These are phyloP conservation scores for Endotrypanum monterogeii DNA, from an alignment of 208 protist genomes.

Conservation along the genomic window DNA sequence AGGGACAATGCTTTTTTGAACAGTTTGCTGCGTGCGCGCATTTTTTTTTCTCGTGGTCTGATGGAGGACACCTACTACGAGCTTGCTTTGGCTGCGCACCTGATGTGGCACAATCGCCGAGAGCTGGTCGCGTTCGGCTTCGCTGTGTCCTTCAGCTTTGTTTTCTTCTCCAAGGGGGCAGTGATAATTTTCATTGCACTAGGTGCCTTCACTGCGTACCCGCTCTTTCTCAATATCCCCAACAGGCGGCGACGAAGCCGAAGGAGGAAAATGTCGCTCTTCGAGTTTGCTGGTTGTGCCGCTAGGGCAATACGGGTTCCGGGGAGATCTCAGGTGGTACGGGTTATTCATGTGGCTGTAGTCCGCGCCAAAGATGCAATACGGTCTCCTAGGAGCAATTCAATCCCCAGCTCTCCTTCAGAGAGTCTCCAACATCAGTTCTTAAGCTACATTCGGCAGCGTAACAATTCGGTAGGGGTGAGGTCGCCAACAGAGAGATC, in stretches of 20 bases:
- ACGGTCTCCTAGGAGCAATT: constrained; percentile 6
- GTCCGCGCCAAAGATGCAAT: constrained; percentile 4
- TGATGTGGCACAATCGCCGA: constrained; percentile 36
- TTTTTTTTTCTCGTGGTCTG: constrained; percentile 82
- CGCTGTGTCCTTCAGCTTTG: constrained; percentile 23
- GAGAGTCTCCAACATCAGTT: constrained; percentile 30
- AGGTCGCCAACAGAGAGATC: constrained; percentile 18
- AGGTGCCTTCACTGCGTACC: constrained; percentile 52
- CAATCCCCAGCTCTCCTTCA: not conserved
- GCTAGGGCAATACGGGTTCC: constrained; percentile 15
- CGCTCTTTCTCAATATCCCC: constrained; percentile 46
- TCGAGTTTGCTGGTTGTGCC: not conserved
- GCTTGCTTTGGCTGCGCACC: constrained; percentile 60
- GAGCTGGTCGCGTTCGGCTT: constrained; percentile 29
- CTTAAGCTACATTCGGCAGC: constrained; percentile 23
- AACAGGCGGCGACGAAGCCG: constrained; percentile 23
- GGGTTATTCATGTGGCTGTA: constrained; percentile 29
- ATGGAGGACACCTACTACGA: constrained; percentile 85
- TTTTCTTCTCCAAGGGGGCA: constrained; percentile 54
- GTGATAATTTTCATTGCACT: constrained; percentile 41
- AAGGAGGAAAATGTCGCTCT: constrained; percentile 18
- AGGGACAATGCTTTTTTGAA: constrained; percentile 71
- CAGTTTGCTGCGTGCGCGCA: constrained; percentile 62
- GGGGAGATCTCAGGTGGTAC: constrained; percentile 25
- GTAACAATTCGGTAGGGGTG: constrained; percentile 12